Evolutionary conservation across 306 rosid genomes (phyloP).

Genomic region (Citrullus mucosospermus): DNA sequence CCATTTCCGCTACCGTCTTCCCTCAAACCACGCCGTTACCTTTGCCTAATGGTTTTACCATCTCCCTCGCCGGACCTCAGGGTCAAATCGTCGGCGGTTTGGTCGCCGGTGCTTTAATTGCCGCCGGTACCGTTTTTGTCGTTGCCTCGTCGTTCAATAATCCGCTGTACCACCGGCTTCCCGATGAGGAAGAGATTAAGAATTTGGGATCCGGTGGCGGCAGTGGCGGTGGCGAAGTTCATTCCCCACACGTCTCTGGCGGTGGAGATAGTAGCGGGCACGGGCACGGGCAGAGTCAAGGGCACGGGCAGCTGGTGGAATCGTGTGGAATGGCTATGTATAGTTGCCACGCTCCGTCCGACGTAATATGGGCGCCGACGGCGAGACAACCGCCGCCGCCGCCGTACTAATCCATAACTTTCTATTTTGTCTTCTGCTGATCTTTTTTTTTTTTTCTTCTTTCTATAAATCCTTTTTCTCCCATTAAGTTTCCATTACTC

Average conservation of each 20-base stretch:
- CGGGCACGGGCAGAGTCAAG: conserved; percentile 17
- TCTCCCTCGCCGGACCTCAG: conserved; percentile 86
- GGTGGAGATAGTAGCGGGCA: conserved; percentile 13
- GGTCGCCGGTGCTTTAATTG: conserved; percentile 44
- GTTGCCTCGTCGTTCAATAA: conserved; percentile 65
- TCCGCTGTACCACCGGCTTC: conserved; percentile 58
- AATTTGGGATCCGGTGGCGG: conserved; percentile 17
- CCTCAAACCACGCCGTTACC: conserved; percentile 21
- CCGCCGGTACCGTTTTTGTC: conserved; percentile 67
- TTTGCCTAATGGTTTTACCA: conserved; percentile 43
- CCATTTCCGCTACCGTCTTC: conserved; percentile 70
- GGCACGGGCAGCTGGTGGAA: conserved; percentile 19
- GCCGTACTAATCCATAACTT: conserved; percentile 10
- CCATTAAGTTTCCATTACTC: neutral
- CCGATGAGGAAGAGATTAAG: conserved; percentile 38
- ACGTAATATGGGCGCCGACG: conserved; percentile 82
- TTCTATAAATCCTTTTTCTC: neutral
- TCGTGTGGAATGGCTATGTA: conserved; percentile 31
- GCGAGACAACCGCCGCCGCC: conserved; percentile 45
- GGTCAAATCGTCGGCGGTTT: conserved; percentile 93
- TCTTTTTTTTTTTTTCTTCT: neutral
- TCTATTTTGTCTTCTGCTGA: neutral
- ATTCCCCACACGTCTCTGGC: conserved; percentile 10
- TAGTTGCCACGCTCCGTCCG: conserved; percentile 57
- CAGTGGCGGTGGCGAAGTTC: conserved; percentile 19